These are phyloP conservation scores for Neurospora sp. DNA, from an alignment of 495 filamentous ascomycete species.

Conservation along the genomic window DNA sequence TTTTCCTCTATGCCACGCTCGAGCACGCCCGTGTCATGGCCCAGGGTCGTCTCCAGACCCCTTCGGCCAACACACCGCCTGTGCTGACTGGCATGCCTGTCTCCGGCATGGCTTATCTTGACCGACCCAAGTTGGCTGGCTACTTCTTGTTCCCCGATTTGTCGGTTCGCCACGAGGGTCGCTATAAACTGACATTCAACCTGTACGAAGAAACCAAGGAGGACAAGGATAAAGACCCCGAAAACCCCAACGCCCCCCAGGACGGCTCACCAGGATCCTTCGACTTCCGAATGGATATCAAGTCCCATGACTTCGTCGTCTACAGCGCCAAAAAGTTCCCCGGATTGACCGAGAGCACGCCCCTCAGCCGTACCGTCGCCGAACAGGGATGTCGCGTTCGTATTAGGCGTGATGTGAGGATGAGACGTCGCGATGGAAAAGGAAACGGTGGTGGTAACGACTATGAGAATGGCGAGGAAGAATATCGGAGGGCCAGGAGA, in stretches of 20 bases:
- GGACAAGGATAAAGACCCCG: conserved; percentile 38
- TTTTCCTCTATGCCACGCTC: conserved; percentile 92
- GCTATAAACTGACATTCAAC: conserved; percentile 80
- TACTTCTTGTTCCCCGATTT: conserved; percentile 98
- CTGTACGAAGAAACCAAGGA: conserved; percentile 90
- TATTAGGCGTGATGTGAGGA: conserved; percentile 92
- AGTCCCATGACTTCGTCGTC: conserved; percentile 77
- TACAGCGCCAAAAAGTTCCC: conserved; percentile 99
- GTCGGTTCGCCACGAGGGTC: conserved; percentile 91
- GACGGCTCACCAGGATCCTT: conserved; percentile 20
- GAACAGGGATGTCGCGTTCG: conserved; percentile 97
- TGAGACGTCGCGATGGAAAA: conserved; percentile 82
- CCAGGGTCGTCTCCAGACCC: conserved; percentile 60
- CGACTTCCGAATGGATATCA: conserved; percentile 67
- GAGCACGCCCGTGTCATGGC: conserved; percentile 81
- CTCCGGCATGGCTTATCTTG: conserved; percentile 92
- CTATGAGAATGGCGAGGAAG: conserved; percentile 59
- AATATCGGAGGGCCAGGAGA: conserved; percentile 43
- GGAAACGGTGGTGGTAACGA: conserved; percentile 41
- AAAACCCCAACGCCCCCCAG: conserved; percentile 18
- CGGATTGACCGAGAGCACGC: conserved; percentile 82
- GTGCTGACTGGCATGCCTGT: conserved; percentile 93
- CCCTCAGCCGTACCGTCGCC: conserved; percentile 79
- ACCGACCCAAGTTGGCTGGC: conserved; percentile 81
- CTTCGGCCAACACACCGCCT: conserved; percentile 56